Percentiles rank a stretch among this genome's conserved stretches.
Conservation (phyloP, 345 rosid species). For the Salix viminalis region DNA sequence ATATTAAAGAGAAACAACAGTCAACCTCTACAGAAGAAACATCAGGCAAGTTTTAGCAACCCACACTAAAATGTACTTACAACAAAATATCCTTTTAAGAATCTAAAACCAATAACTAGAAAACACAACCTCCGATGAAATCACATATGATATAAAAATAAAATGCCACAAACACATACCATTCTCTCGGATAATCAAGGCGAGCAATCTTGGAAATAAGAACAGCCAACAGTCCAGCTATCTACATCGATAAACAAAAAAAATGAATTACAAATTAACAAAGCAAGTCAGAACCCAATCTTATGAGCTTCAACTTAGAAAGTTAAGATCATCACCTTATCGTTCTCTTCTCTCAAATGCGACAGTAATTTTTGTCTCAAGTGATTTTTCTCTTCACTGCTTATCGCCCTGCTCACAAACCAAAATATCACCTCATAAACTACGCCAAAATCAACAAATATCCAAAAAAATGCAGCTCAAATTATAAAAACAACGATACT, state of each 20-base stretch:
- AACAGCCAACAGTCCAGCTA: slow-evolving; percentile 79
- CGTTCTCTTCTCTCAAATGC: slow-evolving; percentile 79
- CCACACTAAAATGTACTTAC: background rate
- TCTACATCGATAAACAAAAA: slow-evolving; percentile 37
- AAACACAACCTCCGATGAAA: background rate
- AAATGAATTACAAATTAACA: slow-evolving; percentile 7
- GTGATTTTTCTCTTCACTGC: slow-evolving; percentile 77
- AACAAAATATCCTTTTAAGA: background rate
- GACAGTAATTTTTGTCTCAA: slow-evolving; percentile 67
- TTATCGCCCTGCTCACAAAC: slow-evolving; percentile 62
- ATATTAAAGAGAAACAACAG: background rate
- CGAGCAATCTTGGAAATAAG: slow-evolving; percentile 89
- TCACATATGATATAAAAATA: background rate
- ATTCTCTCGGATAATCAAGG: slow-evolving; percentile 93
- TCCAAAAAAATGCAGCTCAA: background rate
- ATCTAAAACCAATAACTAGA: background rate
- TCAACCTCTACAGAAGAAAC: background rate
- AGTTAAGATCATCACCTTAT: slow-evolving; percentile 44
- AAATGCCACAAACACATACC: slow-evolving; percentile 30
- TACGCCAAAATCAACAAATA: background rate
- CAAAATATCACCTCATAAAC: background rate
- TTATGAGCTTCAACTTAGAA: background rate
- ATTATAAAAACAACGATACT: background rate
- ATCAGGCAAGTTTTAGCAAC: background rate
- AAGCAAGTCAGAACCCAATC: background rate